Percentiles rank a stretch among this genome's conserved stretches.
Conservation (phyloP, 352 stramenopile species). For the Blastocystis sp. region DNA sequence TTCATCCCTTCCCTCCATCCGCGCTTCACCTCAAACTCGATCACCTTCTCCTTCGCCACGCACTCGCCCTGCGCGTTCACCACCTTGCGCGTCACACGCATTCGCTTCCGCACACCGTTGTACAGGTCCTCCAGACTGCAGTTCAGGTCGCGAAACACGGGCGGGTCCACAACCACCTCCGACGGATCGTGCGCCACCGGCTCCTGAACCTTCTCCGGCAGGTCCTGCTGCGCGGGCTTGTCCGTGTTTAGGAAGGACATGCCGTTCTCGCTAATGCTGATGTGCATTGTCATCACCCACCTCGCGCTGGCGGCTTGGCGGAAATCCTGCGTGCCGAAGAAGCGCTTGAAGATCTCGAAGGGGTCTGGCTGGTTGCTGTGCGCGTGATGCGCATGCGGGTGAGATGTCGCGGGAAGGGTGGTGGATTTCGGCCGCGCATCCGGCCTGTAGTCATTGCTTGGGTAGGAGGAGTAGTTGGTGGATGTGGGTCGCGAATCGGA, state of each 20-base stretch:
- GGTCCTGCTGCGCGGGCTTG: not conserved
- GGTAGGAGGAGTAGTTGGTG: not conserved
- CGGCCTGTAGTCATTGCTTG: not conserved
- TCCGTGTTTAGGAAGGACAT: slow-evolving; percentile 79
- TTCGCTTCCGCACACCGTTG: slow-evolving; percentile 80
- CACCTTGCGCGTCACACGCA: slow-evolving; percentile 81
- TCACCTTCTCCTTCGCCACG: slow-evolving; percentile 78
- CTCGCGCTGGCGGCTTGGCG: slow-evolving; percentile 30
- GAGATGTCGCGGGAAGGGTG: not conserved
- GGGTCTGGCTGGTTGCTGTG: slow-evolving; percentile 83
- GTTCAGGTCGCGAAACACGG: slow-evolving; percentile 78
- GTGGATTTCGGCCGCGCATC: not conserved
- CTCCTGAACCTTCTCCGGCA: slow-evolving; percentile 79
- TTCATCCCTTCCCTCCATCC: slow-evolving; percentile 88
- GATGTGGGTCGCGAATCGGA: not conserved
- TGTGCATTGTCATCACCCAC: slow-evolving; percentile 81
- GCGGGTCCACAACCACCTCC: slow-evolving; percentile 70
- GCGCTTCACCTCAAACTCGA: slow-evolving; percentile 84
- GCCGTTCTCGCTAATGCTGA: slow-evolving; percentile 80
- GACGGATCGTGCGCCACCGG: slow-evolving; percentile 70
- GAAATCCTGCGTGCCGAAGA: slow-evolving; percentile 85
- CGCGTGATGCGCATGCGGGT: not conserved
- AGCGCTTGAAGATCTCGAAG: slow-evolving; percentile 85
- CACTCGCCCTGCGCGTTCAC: slow-evolving; percentile 72
- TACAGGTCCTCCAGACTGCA: slow-evolving; percentile 86